phyloP scores from a whole-genome alignment of 163 green algal species.

The Coccomyxa subellipsoidea region DNA sequence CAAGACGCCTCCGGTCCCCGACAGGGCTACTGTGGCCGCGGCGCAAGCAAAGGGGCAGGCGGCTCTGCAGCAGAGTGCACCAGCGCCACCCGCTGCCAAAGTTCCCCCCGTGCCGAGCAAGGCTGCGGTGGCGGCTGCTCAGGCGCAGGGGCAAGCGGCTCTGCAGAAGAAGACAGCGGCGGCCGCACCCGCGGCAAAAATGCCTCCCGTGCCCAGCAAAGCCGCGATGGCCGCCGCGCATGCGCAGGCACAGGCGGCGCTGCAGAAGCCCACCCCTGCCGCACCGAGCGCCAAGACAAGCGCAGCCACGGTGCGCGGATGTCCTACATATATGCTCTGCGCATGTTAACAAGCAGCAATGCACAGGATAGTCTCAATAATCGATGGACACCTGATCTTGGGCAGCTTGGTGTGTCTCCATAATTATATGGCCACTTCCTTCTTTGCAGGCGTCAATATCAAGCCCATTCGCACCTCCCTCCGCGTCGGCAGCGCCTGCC shows the following conservation, averaged over 20 bases:
- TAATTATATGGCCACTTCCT: background rate
- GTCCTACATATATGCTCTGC: too few species aligned
- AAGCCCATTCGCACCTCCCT: background rate
- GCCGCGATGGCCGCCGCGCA: background rate
- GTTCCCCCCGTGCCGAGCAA: background rate
- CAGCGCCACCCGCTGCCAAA: background rate
- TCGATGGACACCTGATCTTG: too few species aligned
- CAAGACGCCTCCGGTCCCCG: background rate
- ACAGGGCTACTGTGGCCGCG: background rate
- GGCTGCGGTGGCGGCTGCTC: background rate
- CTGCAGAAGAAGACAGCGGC: background rate
- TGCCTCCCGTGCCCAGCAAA: background rate
- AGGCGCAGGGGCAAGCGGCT: background rate
- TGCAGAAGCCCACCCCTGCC: background rate
- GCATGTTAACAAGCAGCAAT: too few species aligned
- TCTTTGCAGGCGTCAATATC: background rate
- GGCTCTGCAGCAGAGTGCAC: background rate
- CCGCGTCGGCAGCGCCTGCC: too few species aligned
- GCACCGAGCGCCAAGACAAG: too few species aligned
- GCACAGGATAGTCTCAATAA: too few species aligned
- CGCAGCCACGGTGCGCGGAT: too few species aligned
- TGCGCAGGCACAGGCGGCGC: background rate
- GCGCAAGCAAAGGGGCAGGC: background rate
- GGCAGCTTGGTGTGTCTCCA: too few species aligned
- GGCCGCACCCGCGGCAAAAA: background rate